A percentile compares a stretch with the other conserved stretches of the same genome.
Evolutionary conservation across 106 monocot species (phyloP).

Genomic region (Acorus calamus): DNA sequence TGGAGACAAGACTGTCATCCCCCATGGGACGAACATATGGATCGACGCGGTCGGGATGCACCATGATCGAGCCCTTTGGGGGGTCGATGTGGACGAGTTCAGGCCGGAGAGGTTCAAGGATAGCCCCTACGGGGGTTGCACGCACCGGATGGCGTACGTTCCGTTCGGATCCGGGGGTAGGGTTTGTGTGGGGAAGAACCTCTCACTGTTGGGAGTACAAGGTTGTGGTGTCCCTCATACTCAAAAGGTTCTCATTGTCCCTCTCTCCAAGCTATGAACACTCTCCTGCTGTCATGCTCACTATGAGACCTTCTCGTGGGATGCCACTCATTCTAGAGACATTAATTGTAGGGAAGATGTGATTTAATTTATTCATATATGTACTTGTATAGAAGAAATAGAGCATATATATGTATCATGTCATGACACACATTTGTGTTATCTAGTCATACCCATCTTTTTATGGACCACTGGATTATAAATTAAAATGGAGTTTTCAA

Average conservation of each 20-base stretch:
- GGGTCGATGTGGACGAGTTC: conserved; percentile 62
- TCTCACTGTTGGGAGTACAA: conserved; percentile 54
- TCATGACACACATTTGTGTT: too few species aligned
- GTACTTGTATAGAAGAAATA: too few species aligned
- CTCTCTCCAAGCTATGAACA: conserved; percentile 47
- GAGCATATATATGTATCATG: too few species aligned
- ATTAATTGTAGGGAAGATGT: too few species aligned
- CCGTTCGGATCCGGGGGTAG: conserved; percentile 71
- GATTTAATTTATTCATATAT: too few species aligned
- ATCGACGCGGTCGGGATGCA: conserved; percentile 61
- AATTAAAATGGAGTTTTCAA: too few species aligned
- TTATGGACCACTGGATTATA: too few species aligned
- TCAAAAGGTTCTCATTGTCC: conserved; percentile 29
- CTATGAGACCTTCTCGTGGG: conserved; percentile 47
- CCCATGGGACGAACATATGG: conserved; percentile 79
- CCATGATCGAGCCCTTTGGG: conserved; percentile 63
- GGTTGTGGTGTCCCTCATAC: conserved; percentile 44
- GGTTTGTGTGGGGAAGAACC: conserved; percentile 59
- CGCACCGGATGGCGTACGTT: conserved; percentile 58
- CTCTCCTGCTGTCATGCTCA: conserved; percentile 38
- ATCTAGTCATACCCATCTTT: too few species aligned
- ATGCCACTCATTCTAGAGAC: conserved; percentile 23
- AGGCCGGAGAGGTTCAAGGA: conserved; percentile 62
- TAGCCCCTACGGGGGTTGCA: conserved; percentile 36
- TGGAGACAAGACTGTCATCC: conserved; percentile 25